phyloP scores from a whole-genome alignment of 78 protist species.

The Dictyostelium intermedium region DNA sequence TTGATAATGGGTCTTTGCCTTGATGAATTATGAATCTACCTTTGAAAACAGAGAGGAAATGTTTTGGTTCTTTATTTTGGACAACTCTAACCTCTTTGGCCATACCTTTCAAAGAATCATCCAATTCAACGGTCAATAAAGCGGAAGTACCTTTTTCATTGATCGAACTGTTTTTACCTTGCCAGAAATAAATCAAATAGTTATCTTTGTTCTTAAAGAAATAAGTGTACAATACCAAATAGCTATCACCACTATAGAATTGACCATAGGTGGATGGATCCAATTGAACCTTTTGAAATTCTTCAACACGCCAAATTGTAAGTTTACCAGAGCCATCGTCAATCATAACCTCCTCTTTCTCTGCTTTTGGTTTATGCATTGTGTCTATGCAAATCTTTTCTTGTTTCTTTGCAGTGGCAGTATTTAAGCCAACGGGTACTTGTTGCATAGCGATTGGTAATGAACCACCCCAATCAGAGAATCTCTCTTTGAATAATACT shows the following conservation, averaged over 20 bases:
- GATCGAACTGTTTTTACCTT: conserved; percentile 76
- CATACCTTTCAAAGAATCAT: conserved; percentile 84
- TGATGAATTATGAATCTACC: conserved; percentile 56
- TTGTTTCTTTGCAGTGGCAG: conserved; percentile 65
- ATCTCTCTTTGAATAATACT: conserved; percentile 80
- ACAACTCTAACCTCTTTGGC: conserved; percentile 84
- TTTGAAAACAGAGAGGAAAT: conserved; percentile 77
- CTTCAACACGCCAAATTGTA: conserved; percentile 81
- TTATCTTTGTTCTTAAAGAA: conserved; percentile 82
- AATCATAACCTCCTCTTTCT: conserved; percentile 80
- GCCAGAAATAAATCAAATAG: conserved; percentile 86
- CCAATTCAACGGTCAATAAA: conserved; percentile 80
- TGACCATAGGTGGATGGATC: conserved; percentile 57
- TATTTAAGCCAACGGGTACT: conserved; percentile 66
- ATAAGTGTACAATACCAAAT: conserved; percentile 76
- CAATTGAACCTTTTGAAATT: conserved; percentile 52
- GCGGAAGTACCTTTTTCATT: conserved; percentile 83
- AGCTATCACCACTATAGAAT: conserved; percentile 85
- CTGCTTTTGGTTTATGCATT: conserved; percentile 43
- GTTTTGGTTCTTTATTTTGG: conserved; percentile 84
- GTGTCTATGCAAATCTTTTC: conserved; percentile 43
- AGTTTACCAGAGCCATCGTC: conserved; percentile 82
- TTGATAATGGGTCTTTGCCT: conserved; percentile 65
- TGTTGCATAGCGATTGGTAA: conserved; percentile 70
- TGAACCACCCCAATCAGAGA: conserved; percentile 82